Conservation (phyloP, 2,329 filamentous ascomycete genomes). For the Coniochaeta ligniaria region DNA sequence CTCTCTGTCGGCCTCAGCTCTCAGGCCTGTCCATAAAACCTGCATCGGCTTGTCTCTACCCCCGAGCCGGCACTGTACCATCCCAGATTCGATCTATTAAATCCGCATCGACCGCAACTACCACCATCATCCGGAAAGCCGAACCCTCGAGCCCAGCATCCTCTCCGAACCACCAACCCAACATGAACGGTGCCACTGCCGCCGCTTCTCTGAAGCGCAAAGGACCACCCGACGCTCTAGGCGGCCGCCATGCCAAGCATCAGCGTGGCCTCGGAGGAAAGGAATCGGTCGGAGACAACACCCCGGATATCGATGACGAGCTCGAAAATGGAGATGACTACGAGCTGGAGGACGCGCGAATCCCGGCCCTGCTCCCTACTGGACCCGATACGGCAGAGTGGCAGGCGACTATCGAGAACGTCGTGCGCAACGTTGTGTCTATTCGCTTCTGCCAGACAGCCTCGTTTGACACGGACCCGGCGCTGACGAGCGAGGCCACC, state of each 20-base stretch:
- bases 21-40: not conserved
- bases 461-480: constrained; percentile 95
- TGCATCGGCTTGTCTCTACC: not conserved
- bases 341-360: constrained; percentile 27
- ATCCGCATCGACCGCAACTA: not conserved
- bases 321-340: constrained; percentile 30
- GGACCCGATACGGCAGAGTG: constrained; percentile 43
- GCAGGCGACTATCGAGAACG: constrained; percentile 91
- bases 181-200: constrained; percentile 17
- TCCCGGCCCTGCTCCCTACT: constrained; percentile 17
- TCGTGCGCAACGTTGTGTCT: constrained; percentile 94
- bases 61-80: not conserved
- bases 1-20: not conserved
- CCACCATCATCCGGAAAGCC: not conserved
- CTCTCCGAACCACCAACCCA: not conserved
- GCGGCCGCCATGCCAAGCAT: constrained; percentile 33
- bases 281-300: constrained; percentile 41
- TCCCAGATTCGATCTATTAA: not conserved
- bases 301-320: constrained; percentile 35
- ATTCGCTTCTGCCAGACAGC: constrained; percentile 98
- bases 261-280: constrained; percentile 38
- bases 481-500: constrained; percentile 89
- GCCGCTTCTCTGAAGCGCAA: constrained; percentile 42
- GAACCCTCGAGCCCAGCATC: not conserved
- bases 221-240: constrained; percentile 33